Evolutionary conservation across 352 stramenopile genomes (phyloP), one percentile per base, ranked within the genome.

Genomic region (Phytopythium mirpurense): DNA sequence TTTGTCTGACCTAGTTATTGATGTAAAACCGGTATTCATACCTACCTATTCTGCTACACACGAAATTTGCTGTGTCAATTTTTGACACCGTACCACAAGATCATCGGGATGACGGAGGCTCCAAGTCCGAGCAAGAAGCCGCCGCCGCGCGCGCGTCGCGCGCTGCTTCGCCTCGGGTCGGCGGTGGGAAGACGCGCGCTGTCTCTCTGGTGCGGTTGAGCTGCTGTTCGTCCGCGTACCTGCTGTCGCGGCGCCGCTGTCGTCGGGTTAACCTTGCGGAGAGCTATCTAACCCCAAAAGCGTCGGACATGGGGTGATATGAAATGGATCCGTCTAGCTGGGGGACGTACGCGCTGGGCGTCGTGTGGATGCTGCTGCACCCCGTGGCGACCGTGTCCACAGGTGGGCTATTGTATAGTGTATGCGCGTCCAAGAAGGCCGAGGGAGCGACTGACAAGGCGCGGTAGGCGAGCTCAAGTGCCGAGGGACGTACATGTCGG

Each of bases 401-500:
- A 2, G 81, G 81, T 80, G 62, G 26, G 49, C 32, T 18, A 10
- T n/a, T n/a, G 9, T 18, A 3, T n/a, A 21, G 29, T 42, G 34
- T 35, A 2, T 3, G 26, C 16, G 15, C 36, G 12, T 12, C 12
- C 24, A 9, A 16, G 16, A 0, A 14, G 18, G 26, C 3, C 3
- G 12, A 8, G n/a, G 7, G 18, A 29, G 27, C 44, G 31, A 29
- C 46, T 40, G 15, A 48, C 10, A 27, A 2, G 9, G 24, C 11
- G 31, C 37, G 24, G 12, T 47, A 78, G 79, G 77, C 21, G 84
- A 96, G 38, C 62, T 86, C 26, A 94, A 94, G 63, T 87, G 74
- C 36, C 70, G 86, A 21, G 78, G 78, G 10, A 96, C 86, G 37
- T 96, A 96, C 67, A 88, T 93, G 51, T 94, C 84, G 2, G 86